Conservation (phyloP, 2,329 filamentous ascomycete species). For the Knoxdaviesia proteae region DNA sequence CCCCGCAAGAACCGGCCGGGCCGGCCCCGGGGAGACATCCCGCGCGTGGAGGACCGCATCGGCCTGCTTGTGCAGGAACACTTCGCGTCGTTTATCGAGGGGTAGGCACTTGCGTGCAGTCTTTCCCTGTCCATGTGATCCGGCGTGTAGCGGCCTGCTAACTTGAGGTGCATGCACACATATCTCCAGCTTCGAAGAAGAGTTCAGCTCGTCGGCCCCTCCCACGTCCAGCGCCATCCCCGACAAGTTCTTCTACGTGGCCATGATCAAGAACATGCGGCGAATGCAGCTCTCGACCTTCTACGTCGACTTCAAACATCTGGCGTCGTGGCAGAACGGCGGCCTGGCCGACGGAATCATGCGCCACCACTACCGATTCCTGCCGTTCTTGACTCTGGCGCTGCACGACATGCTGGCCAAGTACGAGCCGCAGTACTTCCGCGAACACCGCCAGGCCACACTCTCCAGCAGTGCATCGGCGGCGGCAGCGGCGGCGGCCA, state of each 20-base stretch:
- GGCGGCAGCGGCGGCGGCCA: constrained; percentile 41
- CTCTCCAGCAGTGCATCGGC: constrained; percentile 52
- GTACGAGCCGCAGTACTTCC: constrained; percentile 85
- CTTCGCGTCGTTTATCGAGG: constrained; percentile 64
- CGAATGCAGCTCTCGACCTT: constrained; percentile 61
- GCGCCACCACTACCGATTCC: constrained; percentile 82
- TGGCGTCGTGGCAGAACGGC: constrained; percentile 56
- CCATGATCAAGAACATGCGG: constrained; percentile 61
- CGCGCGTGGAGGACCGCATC: constrained; percentile 55
- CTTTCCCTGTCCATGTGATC: no score
- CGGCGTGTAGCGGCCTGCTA: no score
- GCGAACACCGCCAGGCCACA: constrained; percentile 71
- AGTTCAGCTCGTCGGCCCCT: constrained; percentile 38
- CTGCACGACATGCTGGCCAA: constrained; percentile 88
- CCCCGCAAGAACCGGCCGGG: constrained; percentile 23
- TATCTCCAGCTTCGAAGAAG: constrained; percentile 39
- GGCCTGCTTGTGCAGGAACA: constrained; percentile 54
- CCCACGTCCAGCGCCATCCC: constrained; percentile 50
- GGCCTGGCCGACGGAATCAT: constrained; percentile 71
- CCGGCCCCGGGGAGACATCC: constrained; percentile 22
- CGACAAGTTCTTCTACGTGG: constrained; percentile 68
- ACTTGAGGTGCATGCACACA: no score
- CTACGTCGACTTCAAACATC: constrained; percentile 73
- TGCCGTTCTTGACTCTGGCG: constrained; percentile 52
- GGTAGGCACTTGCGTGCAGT: constrained; percentile 21